Evolutionary conservation across 768 basidiomycete genomes (phyloP).

Genomic region (Mycena metata): DNA sequence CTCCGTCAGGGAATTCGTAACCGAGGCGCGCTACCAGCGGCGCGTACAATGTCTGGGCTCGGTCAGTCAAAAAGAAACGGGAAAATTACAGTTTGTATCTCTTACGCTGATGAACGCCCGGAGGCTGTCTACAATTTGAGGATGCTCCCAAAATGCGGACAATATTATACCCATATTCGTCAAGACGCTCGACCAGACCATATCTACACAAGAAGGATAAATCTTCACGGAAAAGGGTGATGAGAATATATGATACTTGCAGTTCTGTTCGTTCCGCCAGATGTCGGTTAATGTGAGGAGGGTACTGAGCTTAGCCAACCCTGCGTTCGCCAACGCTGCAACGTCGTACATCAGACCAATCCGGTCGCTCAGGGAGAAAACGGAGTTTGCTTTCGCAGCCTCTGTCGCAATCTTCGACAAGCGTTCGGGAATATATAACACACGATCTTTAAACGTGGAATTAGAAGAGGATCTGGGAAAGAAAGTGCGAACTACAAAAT

Average conservation of each 20-base stretch:
- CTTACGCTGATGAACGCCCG: slow-evolving; percentile 72
- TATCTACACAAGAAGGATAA: slow-evolving; percentile 57
- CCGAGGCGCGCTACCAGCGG: slow-evolving; percentile 87
- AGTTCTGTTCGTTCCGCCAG: slow-evolving; percentile 81
- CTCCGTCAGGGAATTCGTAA: slow-evolving; percentile 76
- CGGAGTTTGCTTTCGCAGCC: slow-evolving; percentile 71
- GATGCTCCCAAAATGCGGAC: slow-evolving; percentile 88
- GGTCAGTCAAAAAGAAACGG: neutral
- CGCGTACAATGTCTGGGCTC: slow-evolving; percentile 67
- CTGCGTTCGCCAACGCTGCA: slow-evolving; percentile 84
- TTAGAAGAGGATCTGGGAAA: neutral
- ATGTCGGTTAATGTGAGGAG: slow-evolving; percentile 79
- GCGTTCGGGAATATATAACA: slow-evolving; percentile 86
- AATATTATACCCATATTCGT: slow-evolving; percentile 67
- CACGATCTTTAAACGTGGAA: slow-evolving; percentile 78
- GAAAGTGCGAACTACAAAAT: slow-evolving; percentile 72
- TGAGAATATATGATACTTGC: slow-evolving; percentile 54
- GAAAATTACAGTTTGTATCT: slow-evolving; percentile 3
- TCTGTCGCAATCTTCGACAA: slow-evolving; percentile 85
- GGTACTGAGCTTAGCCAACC: slow-evolving; percentile 81
- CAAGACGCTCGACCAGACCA: slow-evolving; percentile 84
- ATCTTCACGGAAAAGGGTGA: neutral
- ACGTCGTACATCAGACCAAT: slow-evolving; percentile 91
- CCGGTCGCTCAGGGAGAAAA: slow-evolving; percentile 87
- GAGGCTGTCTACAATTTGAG: slow-evolving; percentile 63